A percentile compares a stretch with the other conserved stretches of the same genome.
Conservation (phyloP, 768 basidiomycete genomes). For the Boletus rufocinnamomeus region DNA sequence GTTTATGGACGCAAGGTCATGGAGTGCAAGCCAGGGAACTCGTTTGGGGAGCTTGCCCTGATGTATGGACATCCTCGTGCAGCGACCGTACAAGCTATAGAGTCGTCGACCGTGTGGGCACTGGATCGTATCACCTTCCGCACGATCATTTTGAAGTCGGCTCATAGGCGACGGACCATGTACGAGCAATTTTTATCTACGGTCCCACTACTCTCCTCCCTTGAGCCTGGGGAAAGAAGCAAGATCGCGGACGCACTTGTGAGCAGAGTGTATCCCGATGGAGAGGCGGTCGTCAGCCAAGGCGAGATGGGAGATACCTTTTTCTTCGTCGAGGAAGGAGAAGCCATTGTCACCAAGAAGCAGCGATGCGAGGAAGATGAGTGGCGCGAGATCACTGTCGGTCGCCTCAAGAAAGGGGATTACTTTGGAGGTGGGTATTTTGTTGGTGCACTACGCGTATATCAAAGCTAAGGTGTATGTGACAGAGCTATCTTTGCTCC, state of each 20-base stretch:
- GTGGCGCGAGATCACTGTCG: slow-evolving; percentile 67
- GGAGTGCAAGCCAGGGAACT: slow-evolving; percentile 80
- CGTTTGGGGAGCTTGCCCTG: slow-evolving; percentile 94
- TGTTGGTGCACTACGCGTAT: not conserved
- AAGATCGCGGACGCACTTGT: slow-evolving; percentile 97
- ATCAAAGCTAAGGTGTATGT: slow-evolving; percentile 10
- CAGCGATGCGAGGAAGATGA: slow-evolving; percentile 60
- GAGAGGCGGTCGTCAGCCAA: slow-evolving; percentile 85
- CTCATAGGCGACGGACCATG: slow-evolving; percentile 88
- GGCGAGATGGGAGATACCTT: slow-evolving; percentile 97
- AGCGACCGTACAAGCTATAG: slow-evolving; percentile 87
- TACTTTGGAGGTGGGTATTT: slow-evolving; percentile 89
- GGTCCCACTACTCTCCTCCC: slow-evolving; percentile 82
- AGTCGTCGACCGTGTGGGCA: slow-evolving; percentile 86
- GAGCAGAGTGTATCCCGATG: slow-evolving; percentile 78
- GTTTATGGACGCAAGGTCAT: slow-evolving; percentile 81
- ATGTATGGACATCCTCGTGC: slow-evolving; percentile 98
- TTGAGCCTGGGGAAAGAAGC: slow-evolving; percentile 87
- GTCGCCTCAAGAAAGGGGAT: slow-evolving; percentile 82
- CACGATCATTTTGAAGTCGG: slow-evolving; percentile 93
- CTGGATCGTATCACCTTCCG: slow-evolving; percentile 98
- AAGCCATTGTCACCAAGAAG: slow-evolving; percentile 82
- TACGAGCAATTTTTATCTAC: slow-evolving; percentile 96
- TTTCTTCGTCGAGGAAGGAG: slow-evolving; percentile 96
- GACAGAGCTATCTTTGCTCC: slow-evolving; percentile 87